These are phyloP conservation scores for Candida sanyaensis DNA, from an alignment of 1,139 yeast species.

Conservation along the genomic window DNA sequence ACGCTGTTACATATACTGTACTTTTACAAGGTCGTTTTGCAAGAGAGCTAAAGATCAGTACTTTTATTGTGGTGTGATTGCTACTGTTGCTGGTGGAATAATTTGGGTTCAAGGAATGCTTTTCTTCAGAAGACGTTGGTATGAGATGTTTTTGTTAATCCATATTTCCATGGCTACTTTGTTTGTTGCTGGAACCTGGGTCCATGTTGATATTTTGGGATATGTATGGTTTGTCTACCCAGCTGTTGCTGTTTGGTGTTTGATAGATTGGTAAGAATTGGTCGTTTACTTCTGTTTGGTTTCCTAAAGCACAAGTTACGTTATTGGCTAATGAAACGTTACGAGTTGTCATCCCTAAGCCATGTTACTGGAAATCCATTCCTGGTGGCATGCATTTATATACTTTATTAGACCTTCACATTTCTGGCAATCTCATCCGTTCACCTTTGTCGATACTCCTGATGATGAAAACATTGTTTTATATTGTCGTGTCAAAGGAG, in stretches of 20 bases:
- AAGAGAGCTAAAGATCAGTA: conserved; percentile 20
- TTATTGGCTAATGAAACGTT: conserved; percentile 41
- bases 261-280: conserved; percentile 41
- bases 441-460: conserved; percentile 23
- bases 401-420: conserved; percentile 38
- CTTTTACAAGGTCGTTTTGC: conserved; percentile 9
- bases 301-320: conserved; percentile 35
- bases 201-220: conserved; percentile 42
- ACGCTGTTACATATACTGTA: conserved; percentile 41
- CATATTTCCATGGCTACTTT: conserved; percentile 45
- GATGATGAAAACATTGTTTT: conserved; percentile 21
- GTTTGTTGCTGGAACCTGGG: conserved; percentile 44
- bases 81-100: conserved; percentile 34
- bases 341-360: conserved; percentile 41
- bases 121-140: conserved; percentile 41
- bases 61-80: conserved; percentile 33
- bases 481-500: conserved; percentile 37
- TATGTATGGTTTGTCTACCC: conserved; percentile 42
- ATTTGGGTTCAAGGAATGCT: conserved; percentile 40
- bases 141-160: conserved; percentile 41
- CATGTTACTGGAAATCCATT: conserved; percentile 38
- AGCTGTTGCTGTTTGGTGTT: conserved; percentile 43
- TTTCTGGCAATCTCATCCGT: conserved; percentile 47
- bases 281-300: conserved; percentile 37
- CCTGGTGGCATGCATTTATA: conserved; percentile 58